Conservation (phyloP, 1,284 basidiomycete species). For the Coniferiporia sulphurascens region DNA sequence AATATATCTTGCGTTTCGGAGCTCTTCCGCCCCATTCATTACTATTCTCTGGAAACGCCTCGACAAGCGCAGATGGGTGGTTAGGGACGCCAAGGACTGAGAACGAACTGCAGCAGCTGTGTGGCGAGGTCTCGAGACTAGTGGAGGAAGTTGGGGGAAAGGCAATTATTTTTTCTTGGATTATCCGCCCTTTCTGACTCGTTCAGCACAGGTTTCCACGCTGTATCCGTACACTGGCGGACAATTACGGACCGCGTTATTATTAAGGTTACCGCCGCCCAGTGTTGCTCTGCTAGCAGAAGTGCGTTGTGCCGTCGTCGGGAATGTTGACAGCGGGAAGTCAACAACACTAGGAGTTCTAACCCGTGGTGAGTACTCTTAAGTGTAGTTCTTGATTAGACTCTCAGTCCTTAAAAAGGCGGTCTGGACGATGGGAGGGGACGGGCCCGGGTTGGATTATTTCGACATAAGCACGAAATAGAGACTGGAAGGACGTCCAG, state of each 20-base stretch:
- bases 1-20: slow-evolving; percentile 69
- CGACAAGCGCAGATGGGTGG: slow-evolving; percentile 39
- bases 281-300: slow-evolving; percentile 75
- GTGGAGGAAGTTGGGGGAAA: slow-evolving; percentile 75
- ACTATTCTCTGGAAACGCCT: slow-evolving; percentile 50
- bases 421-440: slow-evolving; percentile 93
- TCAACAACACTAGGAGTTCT: slow-evolving; percentile 89
- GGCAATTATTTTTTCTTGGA: slow-evolving; percentile 33
- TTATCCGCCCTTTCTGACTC: neutral
- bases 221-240: slow-evolving; percentile 43
- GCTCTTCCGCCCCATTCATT: slow-evolving; percentile 48
- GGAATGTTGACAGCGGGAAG: slow-evolving; percentile 93
- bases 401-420: slow-evolving; percentile 44
- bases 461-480: slow-evolving; percentile 96
- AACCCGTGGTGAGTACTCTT: slow-evolving; percentile 52
- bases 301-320: slow-evolving; percentile 92
- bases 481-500: slow-evolving; percentile 94
- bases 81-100: slow-evolving; percentile 44
- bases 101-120: slow-evolving; percentile 48
- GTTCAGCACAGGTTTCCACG: slow-evolving; percentile 42
- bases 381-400: slow-evolving; percentile 22
- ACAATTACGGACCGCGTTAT: slow-evolving; percentile 51
- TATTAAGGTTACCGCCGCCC: slow-evolving; percentile 68
- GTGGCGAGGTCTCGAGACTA: slow-evolving; percentile 36
- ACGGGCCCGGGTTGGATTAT: slow-evolving; percentile 86